Evolutionary conservation across 495 filamentous ascomycete genomes (phyloP).

Genomic region (Penicilliopsis zonata): DNA sequence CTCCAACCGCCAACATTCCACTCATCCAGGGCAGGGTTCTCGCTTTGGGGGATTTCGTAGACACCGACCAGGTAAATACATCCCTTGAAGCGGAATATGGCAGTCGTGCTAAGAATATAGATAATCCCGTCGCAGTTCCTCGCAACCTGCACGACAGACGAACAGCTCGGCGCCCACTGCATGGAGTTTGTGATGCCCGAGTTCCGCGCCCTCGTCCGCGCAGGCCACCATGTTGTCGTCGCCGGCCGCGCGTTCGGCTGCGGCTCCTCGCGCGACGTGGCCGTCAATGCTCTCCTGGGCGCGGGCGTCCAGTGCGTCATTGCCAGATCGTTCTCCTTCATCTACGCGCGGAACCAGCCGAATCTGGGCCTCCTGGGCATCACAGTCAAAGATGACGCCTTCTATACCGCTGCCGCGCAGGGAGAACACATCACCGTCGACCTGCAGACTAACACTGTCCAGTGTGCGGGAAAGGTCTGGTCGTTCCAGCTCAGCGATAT

Average conservation of each 20-base stretch:
- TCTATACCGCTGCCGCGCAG: constrained; percentile 19
- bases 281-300: constrained; percentile 25
- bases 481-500: constrained; percentile 21
- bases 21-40: constrained; percentile 16
- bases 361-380: constrained; percentile 28
- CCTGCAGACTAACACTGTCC: constrained; percentile 7
- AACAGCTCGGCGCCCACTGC: constrained; percentile 20
- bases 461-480: constrained; percentile 11
- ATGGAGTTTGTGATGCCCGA: constrained; percentile 24
- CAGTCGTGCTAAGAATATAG: too few relatives aligned
- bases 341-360: constrained; percentile 28
- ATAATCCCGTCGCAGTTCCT: constrained; percentile 22
- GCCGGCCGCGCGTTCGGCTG: constrained; percentile 30
- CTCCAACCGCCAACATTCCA: constrained; percentile 11
- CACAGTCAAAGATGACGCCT: constrained; percentile 16
- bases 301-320: constrained; percentile 25
- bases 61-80: constrained; percentile 22
- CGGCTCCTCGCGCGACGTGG: constrained; percentile 30
- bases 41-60: constrained; percentile 26
- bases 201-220: constrained; percentile 19
- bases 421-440: constrained; percentile 19
- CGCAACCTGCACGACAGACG: constrained; percentile 11
- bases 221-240: constrained; percentile 25
- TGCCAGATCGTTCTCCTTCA: constrained; percentile 29
- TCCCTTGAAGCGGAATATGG: neutral